Base-by-base conservation (phyloP, 148 eudicot species). In the Pouteria glomerata region DNA sequence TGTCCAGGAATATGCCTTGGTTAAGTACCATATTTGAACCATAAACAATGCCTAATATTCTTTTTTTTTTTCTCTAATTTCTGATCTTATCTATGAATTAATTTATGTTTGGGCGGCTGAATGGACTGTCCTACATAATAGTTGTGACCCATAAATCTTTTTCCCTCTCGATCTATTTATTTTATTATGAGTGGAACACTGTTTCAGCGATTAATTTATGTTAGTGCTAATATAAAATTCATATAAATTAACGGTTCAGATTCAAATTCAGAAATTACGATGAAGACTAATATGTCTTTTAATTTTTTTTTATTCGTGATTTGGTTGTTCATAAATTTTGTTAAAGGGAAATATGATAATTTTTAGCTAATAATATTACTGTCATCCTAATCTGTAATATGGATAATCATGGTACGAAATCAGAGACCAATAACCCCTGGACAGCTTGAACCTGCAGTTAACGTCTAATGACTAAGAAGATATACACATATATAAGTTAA, bases 91-190 rank as follows among this genome's bases (percentile, higher is more conserved):
- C 80, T 77, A 16, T 18, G 42, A 61, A 73, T 68, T 57, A 67
- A 11, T 69, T 45, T 39, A 62, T 26, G 19, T 78, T n/a, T 73
- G 81, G 81, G 64, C 81, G 81, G 81, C 64, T 42, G 57, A 75
- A 63, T 69, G 72, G 51, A 19, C 37, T 69, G 61, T 51, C 14
- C 45, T 23, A 60, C 11, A 23, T 6, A 14, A 24, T 23, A 39
- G 44, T 39, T 39, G 44, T 4, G 44, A 4, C 44, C 44, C 10
- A 16, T 18, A 16, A 4, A 3, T 50, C 55, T 18, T 19, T 50
- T 50, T 50, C 21, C 55, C 19, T 50, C 12, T 50, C 55, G 0
- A 4, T 48, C 18, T 18, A 2, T 48, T 42, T 42, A 16, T 41
- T 24, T 63, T 57, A 12, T 8, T 13, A n/a, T n/a, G n/a, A n/a